Conservation (phyloP, 257 asterid species). For the Cruciata laevipes region DNA sequence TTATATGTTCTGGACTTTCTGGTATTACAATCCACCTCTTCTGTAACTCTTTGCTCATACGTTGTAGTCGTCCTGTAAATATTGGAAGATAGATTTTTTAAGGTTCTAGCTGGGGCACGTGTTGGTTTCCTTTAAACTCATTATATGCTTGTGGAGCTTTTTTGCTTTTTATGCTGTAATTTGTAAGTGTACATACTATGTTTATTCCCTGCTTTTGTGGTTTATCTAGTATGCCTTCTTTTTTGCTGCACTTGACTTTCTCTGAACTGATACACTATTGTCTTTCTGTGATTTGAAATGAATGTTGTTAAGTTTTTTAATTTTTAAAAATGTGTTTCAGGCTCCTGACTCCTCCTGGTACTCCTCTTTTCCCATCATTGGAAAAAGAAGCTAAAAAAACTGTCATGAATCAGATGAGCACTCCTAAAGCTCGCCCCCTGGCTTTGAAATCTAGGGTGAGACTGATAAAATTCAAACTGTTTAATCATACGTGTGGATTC, state of each 20-base stretch:
- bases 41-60: background rate
- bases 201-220: background rate
- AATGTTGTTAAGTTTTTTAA: background rate
- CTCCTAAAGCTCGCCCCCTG: constrained; percentile 78
- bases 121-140: background rate
- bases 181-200: background rate
- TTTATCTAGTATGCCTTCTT: background rate
- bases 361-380: constrained; percentile 96
- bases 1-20: background rate
- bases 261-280: constrained; percentile 2
- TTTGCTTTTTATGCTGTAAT: background rate
- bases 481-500: constrained; percentile 6
- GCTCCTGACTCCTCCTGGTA: constrained; percentile 98
- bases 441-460: constrained; percentile 90
- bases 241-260: background rate
- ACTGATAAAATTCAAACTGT: constrained; percentile 36
- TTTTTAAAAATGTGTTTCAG: constrained; percentile 51
- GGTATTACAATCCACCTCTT: background rate
- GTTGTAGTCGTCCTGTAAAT: background rate
- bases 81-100: background rate
- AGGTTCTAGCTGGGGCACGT: background rate
- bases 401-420: constrained; percentile 67
- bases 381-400: constrained; percentile 86
- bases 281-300: constrained; percentile 11
- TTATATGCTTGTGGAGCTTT: background rate